Percentiles rank a stretch among this genome's conserved stretches.
These are phyloP conservation scores for Cytidiella melzeri DNA, from an alignment of 768 basidiomycete genomes.

Conservation along the genomic window DNA sequence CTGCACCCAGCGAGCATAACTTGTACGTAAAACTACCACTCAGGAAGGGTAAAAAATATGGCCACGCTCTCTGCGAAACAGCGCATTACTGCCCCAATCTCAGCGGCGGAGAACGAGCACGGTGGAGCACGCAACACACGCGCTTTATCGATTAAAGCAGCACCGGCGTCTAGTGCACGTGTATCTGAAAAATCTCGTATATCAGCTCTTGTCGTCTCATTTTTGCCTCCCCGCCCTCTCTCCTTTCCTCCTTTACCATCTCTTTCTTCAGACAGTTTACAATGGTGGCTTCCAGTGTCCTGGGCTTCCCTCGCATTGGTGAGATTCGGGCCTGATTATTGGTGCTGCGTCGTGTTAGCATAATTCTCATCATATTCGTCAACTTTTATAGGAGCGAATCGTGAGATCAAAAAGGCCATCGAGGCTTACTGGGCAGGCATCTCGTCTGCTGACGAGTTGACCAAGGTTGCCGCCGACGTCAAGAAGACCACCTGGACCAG, in stretches of 20 bases:
- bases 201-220: constrained; percentile 7
- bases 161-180: constrained; percentile 6
- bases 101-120: neutral
- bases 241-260: constrained; percentile 18
- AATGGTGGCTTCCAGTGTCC: constrained; percentile 46
- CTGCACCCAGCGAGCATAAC: no score
- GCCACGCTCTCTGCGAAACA: neutral
- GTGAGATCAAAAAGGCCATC: constrained; percentile 96
- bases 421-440: constrained; percentile 99
- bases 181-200: constrained; percentile 5
- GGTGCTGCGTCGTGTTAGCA: no score
- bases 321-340: constrained; percentile 10
- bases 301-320: constrained; percentile 58
- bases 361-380: no score
- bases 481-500: constrained; percentile 84
- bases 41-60: no score
- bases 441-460: constrained; percentile 79
- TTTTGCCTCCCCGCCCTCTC: constrained; percentile 9
- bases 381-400: constrained; percentile 65
- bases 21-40: no score
- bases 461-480: constrained; percentile 80
- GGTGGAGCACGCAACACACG: constrained; percentile 5
- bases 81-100: neutral
- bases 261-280: constrained; percentile 14
- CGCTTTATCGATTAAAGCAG: constrained; percentile 3